Evolutionary conservation across 129 eudicot genomes (phyloP), one percentile per base, ranked within the genome.

Genomic region (Heracleum sosnowskyi): DNA sequence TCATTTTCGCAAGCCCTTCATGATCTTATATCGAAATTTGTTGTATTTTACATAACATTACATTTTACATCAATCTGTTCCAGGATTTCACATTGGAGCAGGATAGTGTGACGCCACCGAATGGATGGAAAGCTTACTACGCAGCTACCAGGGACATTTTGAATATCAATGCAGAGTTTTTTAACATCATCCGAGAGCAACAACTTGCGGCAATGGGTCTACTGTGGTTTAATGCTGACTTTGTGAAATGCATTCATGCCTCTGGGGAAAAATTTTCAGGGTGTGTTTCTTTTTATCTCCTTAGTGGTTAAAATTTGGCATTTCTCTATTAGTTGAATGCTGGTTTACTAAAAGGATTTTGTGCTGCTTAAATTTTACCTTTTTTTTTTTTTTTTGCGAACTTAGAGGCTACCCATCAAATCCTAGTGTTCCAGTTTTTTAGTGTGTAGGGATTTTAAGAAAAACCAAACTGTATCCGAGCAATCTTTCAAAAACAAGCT

Each of bases 121-220:
- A 90, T 82, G 99, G 99, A 72, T 92, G 97, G 99, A 96, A 96
- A 83, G 95, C 99, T 26, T 96, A 96, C 84, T 96, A 96, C 79
- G 99, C 97, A 79, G 89, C 97, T 77, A 96, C 97, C 16, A 90
- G 97, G 84, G 97, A 96, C 70, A 87, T 96, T 87, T 88, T 90
- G 79, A 90, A 83, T 81, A 73, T 71, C 62, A 96, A 96, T 81
- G 82, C 87, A 71, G 91, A 83, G 44, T 96, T 96, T 84, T 96
- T 88, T 81, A 86, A 85, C 80, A 85, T 92, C 69, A 87, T 96
- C 60, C 85, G 96, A 76, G 97, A 92, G 11, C 79, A 96, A 85
- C 85, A 91, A 53, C 88, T 90, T 83, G 89, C 83, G 76, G 97
- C 83, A 51, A 96, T 96, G 97, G 88, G 97, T 78, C 97, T 86